phyloP scores from a whole-genome alignment of 23 red algal species.

The Pyropia haitanensis region DNA sequence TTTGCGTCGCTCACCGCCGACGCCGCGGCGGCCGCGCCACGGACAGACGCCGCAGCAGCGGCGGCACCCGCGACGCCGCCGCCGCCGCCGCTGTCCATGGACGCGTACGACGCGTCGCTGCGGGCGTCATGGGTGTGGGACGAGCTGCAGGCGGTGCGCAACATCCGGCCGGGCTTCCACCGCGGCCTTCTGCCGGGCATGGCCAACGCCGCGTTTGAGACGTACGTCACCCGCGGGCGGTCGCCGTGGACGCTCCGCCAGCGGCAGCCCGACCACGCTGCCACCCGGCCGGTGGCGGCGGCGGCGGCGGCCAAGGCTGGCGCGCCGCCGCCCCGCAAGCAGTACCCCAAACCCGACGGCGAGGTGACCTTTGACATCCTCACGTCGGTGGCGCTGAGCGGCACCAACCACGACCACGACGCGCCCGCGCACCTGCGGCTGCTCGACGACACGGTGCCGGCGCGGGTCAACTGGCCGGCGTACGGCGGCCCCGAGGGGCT shows the following conservation, averaged over 20 bases:
- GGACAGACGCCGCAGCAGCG: no score
- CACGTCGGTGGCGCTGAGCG: constrained; percentile 66
- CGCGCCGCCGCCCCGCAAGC: no score
- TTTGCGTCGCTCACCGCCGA: constrained; percentile 28
- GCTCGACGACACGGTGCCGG: constrained; percentile 29
- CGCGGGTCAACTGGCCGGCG: constrained; percentile 54
- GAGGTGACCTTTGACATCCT: constrained; percentile 82
- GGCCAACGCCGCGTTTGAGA: constrained; percentile 70
- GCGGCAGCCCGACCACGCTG: constrained; percentile 44
- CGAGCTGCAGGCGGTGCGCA: constrained; percentile 68
- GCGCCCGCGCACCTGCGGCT: constrained; percentile 76
- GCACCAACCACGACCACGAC: constrained; percentile 97
- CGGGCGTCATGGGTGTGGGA: constrained; percentile 67
- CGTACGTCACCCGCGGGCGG: constrained; percentile 74
- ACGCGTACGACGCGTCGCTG: constrained; percentile 51
- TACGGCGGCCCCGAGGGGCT: constrained; percentile 75
- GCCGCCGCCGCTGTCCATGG: constrained; percentile 11
- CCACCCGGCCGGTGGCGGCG: constrained; percentile 27
- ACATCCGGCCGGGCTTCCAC: constrained; percentile 86
- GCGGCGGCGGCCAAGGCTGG: not conserved
- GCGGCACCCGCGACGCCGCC: no score
- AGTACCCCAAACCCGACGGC: constrained; percentile 76
- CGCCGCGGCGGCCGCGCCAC: not conserved
- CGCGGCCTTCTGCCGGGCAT: constrained; percentile 63
- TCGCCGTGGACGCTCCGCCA: constrained; percentile 77